Evolutionary conservation across 192 early-diverging fungal species (phyloP), one percentile per base, ranked within the genome.

Genomic region (Coemansia guatemalensis): DNA sequence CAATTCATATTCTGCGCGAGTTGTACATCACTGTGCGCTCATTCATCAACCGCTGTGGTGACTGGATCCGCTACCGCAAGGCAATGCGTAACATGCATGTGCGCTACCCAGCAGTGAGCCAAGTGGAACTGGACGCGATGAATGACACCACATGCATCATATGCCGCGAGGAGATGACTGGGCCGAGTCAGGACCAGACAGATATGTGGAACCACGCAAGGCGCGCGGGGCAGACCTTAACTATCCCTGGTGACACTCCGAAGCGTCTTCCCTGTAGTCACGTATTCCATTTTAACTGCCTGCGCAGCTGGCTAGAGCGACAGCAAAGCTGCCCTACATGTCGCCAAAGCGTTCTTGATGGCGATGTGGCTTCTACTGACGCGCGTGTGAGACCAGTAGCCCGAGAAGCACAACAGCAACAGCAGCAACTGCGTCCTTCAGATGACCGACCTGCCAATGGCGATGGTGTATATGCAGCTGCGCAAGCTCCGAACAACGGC

Each of bases 271-370:
- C 92, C 1, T 99, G 97, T 71, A 95, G 94, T 1, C 97, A 99
- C 60, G 90, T 99, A 22, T 99, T 99, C 66, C 97, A 99, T 71
- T 95, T 98, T 67, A 89, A 92, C 64, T 99, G 97, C 74, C 79
- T 99, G 35, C 83, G 93, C 52, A 95, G 91, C 77, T 99, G 97
- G 97, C 78, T 99, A 9, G 97, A 99, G 71, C 69, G 96, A 58
- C 97, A 99, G 70, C 97, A 98, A 67, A 93, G 88, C 57, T 99
- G 97, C 71, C 97, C 97, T 6, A 99, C 97, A 0, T 99, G 96
- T 41, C 59, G 58, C 57, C 58, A 81, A 18, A 71, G 60, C 17
- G 71, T 82, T 4, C 53, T 69, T 47, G 69, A 62, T 49, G 64
- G 58, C 1, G 49, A 54, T 17, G 9, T 53, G 8, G 17, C 53